Percentiles rank a stretch among this genome's conserved stretches.
phyloP scores from a whole-genome alignment of 2,329 filamentous ascomycete genomes.

The Colletotrichum limetticola region DNA sequence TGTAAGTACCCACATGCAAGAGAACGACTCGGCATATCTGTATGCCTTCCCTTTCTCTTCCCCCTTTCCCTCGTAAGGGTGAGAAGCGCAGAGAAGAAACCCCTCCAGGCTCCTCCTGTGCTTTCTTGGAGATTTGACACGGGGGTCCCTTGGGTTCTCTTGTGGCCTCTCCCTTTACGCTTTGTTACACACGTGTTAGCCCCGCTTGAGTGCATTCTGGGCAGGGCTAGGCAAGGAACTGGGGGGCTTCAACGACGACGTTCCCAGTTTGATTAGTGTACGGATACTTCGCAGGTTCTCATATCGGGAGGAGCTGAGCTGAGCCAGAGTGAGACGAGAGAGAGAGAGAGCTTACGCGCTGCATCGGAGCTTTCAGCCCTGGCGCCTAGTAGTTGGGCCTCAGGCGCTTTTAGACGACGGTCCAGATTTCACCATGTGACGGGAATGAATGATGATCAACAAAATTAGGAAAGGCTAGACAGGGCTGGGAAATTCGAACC shows the following conservation, averaged over 20 bases:
- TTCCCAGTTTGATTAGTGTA: background rate
- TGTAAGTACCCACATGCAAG: background rate
- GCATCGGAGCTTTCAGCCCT: background rate
- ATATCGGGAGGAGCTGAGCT: background rate
- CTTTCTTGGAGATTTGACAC: background rate
- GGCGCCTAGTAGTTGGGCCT: slow-evolving; percentile 5
- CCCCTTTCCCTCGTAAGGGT: background rate
- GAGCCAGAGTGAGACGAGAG: background rate
- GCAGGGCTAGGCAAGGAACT: background rate
- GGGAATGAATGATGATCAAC: background rate
- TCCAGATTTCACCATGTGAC: background rate
- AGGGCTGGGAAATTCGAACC: background rate
- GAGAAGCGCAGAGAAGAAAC: background rate
- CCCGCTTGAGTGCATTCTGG: background rate
- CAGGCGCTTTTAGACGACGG: background rate
- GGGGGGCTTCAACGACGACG: background rate
- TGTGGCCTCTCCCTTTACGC: background rate
- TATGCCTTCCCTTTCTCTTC: background rate
- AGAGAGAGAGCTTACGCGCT: background rate
- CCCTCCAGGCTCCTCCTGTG: background rate
- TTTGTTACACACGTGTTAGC: background rate
- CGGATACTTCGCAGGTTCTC: background rate
- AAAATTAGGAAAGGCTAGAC: background rate
- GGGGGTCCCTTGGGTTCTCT: background rate
- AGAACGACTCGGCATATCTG: background rate